A percentile compares a stretch with the other conserved stretches of the same genome.
Conservation (phyloP, 441 rosid species). For the Croton laevigatus region DNA sequence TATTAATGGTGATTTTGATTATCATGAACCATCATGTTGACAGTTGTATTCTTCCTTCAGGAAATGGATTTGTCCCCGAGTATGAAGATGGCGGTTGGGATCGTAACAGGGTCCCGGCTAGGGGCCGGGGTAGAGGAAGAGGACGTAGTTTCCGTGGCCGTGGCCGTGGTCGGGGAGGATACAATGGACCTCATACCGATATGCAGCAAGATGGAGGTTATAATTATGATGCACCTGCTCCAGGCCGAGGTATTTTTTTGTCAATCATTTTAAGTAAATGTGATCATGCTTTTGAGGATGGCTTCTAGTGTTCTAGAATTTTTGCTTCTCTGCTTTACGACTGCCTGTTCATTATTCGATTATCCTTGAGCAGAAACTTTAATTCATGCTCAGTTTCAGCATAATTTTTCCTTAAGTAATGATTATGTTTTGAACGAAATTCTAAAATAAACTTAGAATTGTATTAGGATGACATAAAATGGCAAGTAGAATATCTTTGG, state of each 20-base stretch:
- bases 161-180: conserved; percentile 83
- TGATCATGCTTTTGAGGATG: background rate
- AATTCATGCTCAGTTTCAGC: background rate
- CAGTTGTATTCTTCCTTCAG: conserved; percentile 28
- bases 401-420: background rate
- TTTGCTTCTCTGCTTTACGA: background rate
- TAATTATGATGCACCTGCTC: conserved; percentile 59
- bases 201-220: conserved; percentile 68
- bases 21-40: background rate
- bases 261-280: background rate
- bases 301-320: background rate
- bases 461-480: too few species aligned
- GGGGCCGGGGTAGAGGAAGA: conserved; percentile 85
- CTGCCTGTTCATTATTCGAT: background rate
- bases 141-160: conserved; percentile 75
- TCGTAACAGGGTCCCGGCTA: conserved; percentile 44
- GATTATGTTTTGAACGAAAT: too few species aligned
- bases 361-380: too few species aligned
- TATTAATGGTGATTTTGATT: background rate
- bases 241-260: conserved; percentile 47
- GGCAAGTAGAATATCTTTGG: too few species aligned
- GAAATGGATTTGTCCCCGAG: conserved; percentile 56
- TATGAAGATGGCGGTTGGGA: conserved; percentile 82
- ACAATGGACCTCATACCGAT: conserved; percentile 52
- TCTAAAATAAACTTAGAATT: too few species aligned